Base-by-base conservation (phyloP, 768 basidiomycete species). In the Suillus bovinus region DNA sequence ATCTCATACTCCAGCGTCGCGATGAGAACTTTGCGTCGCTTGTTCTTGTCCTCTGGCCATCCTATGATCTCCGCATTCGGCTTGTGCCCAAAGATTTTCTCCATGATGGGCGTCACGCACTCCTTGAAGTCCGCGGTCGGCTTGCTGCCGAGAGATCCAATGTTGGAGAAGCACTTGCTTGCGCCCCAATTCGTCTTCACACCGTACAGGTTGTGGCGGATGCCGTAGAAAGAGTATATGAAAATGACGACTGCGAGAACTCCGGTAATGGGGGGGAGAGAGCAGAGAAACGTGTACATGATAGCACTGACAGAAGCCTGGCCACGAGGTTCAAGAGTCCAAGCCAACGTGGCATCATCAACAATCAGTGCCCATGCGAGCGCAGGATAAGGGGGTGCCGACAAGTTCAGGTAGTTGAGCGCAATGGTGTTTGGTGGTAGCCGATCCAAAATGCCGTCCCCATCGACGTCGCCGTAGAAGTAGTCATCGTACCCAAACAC, bases 201-300 rank as follows among this genome's bases (percentile, higher is more conserved):
- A 77, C 95, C 95, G 77, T 88, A 96, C 74, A 88, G 88, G 76
- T 97, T 97, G 80, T 94, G 89, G 72, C 85, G 93, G 80, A 97
- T 96, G 38, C 94, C 93, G 70, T 97, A 97, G 84, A 97, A 97
- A 8, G 90, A 88, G 88, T 91, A 94, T 87, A 94, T 90, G 84
- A 97, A 97, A 75, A 94, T 72, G 58, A 88, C 70, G 54, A 93
- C 93, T 17, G 95, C 93, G 56, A 93, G 80, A 16, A 85, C 83
- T 63, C 87, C 94, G n/a, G 94, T 96, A 74, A 96, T 84, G 65
- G 94, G 77, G 6, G 95, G 95, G 63, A 96, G 93, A 46, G 86
- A 68, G 34, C 90, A 80, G 50, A 96, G 81, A 41, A 96, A 84
- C 1, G 86, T 93, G 70, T 89, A 97, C 85, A 95, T 93, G 78